Percentiles rank a stretch among this genome's conserved stretches.
These are phyloP conservation scores for Hygrocybe punicea DNA, from an alignment of 768 basidiomycete species.

Conservation along the genomic window DNA sequence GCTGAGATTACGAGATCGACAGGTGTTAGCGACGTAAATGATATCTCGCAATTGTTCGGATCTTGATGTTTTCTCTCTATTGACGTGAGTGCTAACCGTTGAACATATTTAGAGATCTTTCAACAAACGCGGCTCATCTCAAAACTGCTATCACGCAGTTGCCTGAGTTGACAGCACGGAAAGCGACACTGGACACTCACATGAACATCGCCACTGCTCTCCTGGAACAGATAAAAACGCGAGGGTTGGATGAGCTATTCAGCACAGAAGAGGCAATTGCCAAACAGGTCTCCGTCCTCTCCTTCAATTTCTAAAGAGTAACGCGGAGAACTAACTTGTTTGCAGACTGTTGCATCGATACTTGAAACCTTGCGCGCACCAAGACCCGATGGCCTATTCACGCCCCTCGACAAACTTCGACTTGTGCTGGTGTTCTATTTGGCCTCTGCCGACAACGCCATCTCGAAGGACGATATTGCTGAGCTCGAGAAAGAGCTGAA, in stretches of 20 bases:
- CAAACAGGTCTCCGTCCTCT: slow-evolving; percentile 59
- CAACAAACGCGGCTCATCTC: slow-evolving; percentile 88
- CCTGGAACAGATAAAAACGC: slow-evolving; percentile 90
- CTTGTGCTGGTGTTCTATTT: slow-evolving; percentile 95
- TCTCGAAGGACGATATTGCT: slow-evolving; percentile 82
- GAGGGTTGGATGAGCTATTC: slow-evolving; percentile 95
- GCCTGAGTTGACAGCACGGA: slow-evolving; percentile 93
- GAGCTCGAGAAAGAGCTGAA: slow-evolving; percentile 88
- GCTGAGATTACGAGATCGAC: slow-evolving; percentile 96
- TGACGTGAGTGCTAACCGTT: slow-evolving; percentile 1
- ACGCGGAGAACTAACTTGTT: background rate
- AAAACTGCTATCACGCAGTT: slow-evolving; percentile 97
- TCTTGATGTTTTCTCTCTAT: slow-evolving; percentile 3
- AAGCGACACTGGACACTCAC: slow-evolving; percentile 94
- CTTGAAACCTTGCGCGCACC: slow-evolving; percentile 82
- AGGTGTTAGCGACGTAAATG: slow-evolving; percentile 92
- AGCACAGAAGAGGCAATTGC: slow-evolving; percentile 88
- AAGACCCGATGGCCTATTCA: slow-evolving; percentile 62
- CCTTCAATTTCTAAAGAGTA: background rate
- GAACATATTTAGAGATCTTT: slow-evolving; percentile 61
- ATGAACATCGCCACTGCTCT: slow-evolving; percentile 99
- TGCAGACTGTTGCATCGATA: slow-evolving; percentile 70
- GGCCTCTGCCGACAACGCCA: slow-evolving; percentile 72
- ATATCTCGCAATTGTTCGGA: slow-evolving; percentile 86
- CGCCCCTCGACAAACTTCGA: slow-evolving; percentile 82